Evolutionary conservation across 495 filamentous ascomycete species (phyloP).

Genomic region (Xylaria flabelliformis): DNA sequence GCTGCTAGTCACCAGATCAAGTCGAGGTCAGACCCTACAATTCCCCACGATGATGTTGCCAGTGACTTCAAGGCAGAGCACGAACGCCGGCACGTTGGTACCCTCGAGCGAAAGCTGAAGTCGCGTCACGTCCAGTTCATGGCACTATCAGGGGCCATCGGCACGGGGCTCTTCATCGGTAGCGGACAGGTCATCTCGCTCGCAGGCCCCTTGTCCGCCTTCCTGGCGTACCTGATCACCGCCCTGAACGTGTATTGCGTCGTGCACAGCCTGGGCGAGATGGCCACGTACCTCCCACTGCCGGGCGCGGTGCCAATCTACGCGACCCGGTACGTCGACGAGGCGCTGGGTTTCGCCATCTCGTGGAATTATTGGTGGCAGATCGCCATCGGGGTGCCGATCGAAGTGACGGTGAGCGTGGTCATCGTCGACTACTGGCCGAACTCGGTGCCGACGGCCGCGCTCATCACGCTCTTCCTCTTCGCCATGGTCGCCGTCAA

Average conservation of each 20-base stretch:
- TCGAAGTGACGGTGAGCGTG: slow-evolving; percentile 46
- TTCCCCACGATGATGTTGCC: slow-evolving; percentile 25
- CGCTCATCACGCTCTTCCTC: slow-evolving; percentile 58
- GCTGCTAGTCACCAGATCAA: slow-evolving; percentile 23
- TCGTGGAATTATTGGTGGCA: slow-evolving; percentile 66
- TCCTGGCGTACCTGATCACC: slow-evolving; percentile 53
- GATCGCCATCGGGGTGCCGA: slow-evolving; percentile 45
- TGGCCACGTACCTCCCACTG: slow-evolving; percentile 66
- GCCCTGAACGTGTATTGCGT: slow-evolving; percentile 43
- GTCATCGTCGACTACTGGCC: slow-evolving; percentile 58
- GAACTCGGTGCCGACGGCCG: slow-evolving; percentile 51
- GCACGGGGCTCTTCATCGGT: slow-evolving; percentile 58
- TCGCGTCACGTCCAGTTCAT: slow-evolving; percentile 68
- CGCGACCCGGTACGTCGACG: slow-evolving; percentile 72
- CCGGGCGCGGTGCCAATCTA: slow-evolving; percentile 61
- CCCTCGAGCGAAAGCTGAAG: slow-evolving; percentile 60
- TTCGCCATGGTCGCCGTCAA: slow-evolving; percentile 47
- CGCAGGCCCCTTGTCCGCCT: slow-evolving; percentile 49
- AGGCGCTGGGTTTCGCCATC: slow-evolving; percentile 74
- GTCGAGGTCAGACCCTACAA: slow-evolving; percentile 15
- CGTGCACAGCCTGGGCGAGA: slow-evolving; percentile 57
- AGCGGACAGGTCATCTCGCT: slow-evolving; percentile 47
- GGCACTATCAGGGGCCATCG: slow-evolving; percentile 66
- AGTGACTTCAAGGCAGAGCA: slow-evolving; percentile 35
- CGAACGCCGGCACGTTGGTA: slow-evolving; percentile 39